phyloP scores from a whole-genome alignment of 1,284 basidiomycete species.

The Xanthoconium separans region DNA sequence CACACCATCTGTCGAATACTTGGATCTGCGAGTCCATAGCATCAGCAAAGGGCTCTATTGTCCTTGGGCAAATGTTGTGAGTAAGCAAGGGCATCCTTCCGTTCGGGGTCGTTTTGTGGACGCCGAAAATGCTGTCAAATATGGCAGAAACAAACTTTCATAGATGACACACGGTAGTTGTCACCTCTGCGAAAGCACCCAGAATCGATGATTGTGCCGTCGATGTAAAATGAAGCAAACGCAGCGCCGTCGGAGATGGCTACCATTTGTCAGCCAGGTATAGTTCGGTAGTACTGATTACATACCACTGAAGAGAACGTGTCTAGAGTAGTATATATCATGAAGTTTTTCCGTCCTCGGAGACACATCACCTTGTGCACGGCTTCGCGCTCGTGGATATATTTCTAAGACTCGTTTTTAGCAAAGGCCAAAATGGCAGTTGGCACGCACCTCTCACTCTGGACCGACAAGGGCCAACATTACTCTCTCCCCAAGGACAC shows the following conservation, averaged over 20 bases:
- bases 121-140: slow-evolving; percentile 33
- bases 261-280: slow-evolving; percentile 30
- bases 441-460: slow-evolving; percentile 32
- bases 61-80: slow-evolving; percentile 44
- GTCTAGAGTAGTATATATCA: slow-evolving; percentile 40
- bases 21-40: slow-evolving; percentile 62
- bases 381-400: slow-evolving; percentile 70
- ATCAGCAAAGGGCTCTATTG: slow-evolving; percentile 79
- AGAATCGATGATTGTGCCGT: slow-evolving; percentile 64
- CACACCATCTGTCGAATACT: slow-evolving; percentile 67
- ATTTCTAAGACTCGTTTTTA: slow-evolving; percentile 41
- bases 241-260: slow-evolving; percentile 53
- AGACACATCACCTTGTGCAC: slow-evolving; percentile 72
- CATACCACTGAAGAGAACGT: slow-evolving; percentile 37
- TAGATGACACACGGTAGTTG: slow-evolving; percentile 60
- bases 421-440: background rate
- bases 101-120: slow-evolving; percentile 20
- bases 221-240: slow-evolving; percentile 63
- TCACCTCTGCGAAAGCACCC: slow-evolving; percentile 49
- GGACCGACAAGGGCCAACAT: slow-evolving; percentile 30
- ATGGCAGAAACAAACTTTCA: slow-evolving; percentile 56
- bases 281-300: background rate
- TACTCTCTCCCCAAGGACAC: slow-evolving; percentile 33
- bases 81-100: slow-evolving; percentile 20
- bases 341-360: slow-evolving; percentile 67